Evolutionary conservation across 352 stramenopile genomes (phyloP), one percentile per base, ranked within the genome.

Genomic region (Phytophthora idaei): DNA sequence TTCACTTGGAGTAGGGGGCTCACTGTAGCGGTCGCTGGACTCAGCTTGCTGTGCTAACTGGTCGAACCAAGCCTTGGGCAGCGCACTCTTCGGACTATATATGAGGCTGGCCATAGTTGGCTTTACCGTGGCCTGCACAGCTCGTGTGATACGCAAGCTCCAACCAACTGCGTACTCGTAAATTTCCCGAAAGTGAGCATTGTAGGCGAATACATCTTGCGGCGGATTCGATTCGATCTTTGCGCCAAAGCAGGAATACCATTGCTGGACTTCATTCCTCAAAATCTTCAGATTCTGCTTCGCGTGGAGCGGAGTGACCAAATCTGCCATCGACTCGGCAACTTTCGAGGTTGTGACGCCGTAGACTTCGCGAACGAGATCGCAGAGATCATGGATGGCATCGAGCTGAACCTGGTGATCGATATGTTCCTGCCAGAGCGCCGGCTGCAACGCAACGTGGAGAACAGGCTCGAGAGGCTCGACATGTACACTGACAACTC

Each of bases 401-500:
- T 81, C 77, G 4, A 89, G 59, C 49, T 92, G 80, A 51, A 81
- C 74, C 41, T 85, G 60, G 21, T 91, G 75, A 47, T 94, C 85
- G 28, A 94, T 79, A 55, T 90, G 86, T 49, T 93, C 87, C 53
- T 92, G 79, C 87, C 87, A 96, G 2, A 96, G 70, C 14, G 85
- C 81, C 7, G 89, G 89, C 34, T 93, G 87, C 42, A 96, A 74
- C 1, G 89, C 87, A 42, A 96, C 87, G 51, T 94, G 85, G 34
- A 94, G 73, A 50, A 96, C 85, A 45, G 89, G 89, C 54, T 94
- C 82, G 0, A 96, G 63, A 3, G 85, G 87, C 34, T 96, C 87
- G 34, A 85, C 83, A 46, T 92, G 77, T 17, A 96, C 58, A 47
- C 85, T 93, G 21, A 94, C 89, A 53, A 96, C 78, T 14, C 87